A percentile compares a stretch with the other conserved stretches of the same genome.
phyloP scores from a whole-genome alignment of 164 flowering plant species.

The Berberis thunbergii region DNA sequence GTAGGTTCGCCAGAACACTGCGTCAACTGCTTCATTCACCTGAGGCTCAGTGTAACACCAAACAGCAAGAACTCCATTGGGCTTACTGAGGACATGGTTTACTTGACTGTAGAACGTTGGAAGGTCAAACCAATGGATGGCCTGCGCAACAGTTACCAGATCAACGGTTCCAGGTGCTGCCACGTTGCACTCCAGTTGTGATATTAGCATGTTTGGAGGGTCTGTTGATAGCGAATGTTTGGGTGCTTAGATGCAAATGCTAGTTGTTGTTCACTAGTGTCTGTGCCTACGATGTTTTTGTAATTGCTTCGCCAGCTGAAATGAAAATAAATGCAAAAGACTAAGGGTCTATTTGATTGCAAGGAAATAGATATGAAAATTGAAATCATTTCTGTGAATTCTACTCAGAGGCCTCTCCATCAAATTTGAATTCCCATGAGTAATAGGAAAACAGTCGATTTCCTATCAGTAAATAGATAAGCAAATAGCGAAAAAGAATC shows the following conservation, averaged over 20 bases:
- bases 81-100: conserved; percentile 30
- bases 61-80: conserved; percentile 46
- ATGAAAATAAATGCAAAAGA: background rate
- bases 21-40: conserved; percentile 12
- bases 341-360: too few species aligned
- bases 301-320: conserved; percentile 20
- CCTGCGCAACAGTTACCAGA: conserved; percentile 32
- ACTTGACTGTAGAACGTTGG: conserved; percentile 31
- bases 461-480: background rate
- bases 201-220: conserved; percentile 17
- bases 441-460: too few species aligned
- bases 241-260: conserved; percentile 14
- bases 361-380: too few species aligned
- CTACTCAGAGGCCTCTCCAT: too few species aligned
- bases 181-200: conserved; percentile 10
- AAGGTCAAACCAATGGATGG: conserved; percentile 49
- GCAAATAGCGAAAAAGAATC: background rate
- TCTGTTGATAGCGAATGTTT: conserved; percentile 24
- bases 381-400: too few species aligned
- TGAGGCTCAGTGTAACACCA: conserved; percentile 44
- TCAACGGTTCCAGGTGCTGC: conserved; percentile 18
- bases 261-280: conserved; percentile 21
- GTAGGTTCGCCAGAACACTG: too few species aligned
- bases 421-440: too few species aligned
- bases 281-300: conserved; percentile 26